phyloP scores from a whole-genome alignment of 208 protist species.

The Leishmania amazonensis region DNA sequence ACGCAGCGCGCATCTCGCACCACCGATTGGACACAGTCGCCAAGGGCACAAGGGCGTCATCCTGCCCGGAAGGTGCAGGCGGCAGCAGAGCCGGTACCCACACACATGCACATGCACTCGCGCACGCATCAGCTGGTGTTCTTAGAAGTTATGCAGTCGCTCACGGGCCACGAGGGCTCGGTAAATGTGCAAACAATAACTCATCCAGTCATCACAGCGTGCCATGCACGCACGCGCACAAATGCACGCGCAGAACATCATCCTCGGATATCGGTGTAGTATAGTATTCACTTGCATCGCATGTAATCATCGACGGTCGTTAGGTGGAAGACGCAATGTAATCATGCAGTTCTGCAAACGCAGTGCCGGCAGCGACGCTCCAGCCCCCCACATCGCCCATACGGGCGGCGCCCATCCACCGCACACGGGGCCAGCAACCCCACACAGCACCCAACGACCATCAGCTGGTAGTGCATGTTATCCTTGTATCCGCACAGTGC shows the following conservation, averaged over 20 bases:
- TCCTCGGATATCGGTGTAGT: background rate
- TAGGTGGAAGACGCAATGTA: conserved; percentile 24
- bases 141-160: conserved; percentile 10
- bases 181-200: conserved; percentile 23
- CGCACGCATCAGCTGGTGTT: conserved; percentile 9
- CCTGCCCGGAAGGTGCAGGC: conserved; percentile 16
- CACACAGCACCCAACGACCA: conserved; percentile 1
- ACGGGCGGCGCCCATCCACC: too few relatives aligned
- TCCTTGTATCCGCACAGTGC: conserved; percentile 43
- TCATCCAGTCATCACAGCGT: conserved; percentile 27
- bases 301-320: conserved; percentile 26
- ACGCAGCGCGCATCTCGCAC: conserved; percentile 22
- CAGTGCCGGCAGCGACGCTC: background rate
- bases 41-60: conserved; percentile 9
- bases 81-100: background rate
- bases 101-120: background rate
- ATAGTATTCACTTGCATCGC: conserved; percentile 10
- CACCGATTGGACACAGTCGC: conserved; percentile 31
- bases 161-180: conserved; percentile 11
- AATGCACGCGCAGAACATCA: background rate
- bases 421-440: too few relatives aligned
- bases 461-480: conserved; percentile 64
- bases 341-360: conserved; percentile 12
- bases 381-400: too few relatives aligned
- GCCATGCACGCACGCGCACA: background rate